Percentiles rank a stretch among this genome's conserved stretches.
Conservation (phyloP, 2,329 filamentous ascomycete species). For the Xylaria sp. region DNA sequence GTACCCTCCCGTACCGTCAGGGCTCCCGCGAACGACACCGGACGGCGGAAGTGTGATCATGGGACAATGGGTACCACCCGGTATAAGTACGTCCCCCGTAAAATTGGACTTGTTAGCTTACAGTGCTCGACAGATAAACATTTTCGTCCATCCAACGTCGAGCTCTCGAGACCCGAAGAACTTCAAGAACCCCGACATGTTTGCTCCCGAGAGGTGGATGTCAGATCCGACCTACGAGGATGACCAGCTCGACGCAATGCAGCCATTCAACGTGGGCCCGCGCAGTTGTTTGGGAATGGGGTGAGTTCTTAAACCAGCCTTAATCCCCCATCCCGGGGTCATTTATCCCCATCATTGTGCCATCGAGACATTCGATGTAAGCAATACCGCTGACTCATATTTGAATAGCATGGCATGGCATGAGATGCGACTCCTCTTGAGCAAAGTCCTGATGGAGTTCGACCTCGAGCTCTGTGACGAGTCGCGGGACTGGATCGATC, state of each 20-base stretch:
- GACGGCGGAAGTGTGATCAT: no score
- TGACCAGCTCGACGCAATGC: conserved; percentile 24
- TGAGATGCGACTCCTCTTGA: conserved; percentile 26
- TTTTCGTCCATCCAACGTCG: conserved; percentile 21
- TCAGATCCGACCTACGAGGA: conserved; percentile 22
- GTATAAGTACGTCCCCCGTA: conserved; percentile 15
- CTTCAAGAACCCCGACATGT: conserved; percentile 25
- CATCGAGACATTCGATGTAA: no score
- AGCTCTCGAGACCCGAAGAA: conserved; percentile 17
- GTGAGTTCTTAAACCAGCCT: neutral
- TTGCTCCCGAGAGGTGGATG: conserved; percentile 29
- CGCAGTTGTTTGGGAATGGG: conserved; percentile 28
- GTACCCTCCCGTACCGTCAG: conserved; percentile 28
- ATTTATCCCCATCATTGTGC: no score
- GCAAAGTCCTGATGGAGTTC: conserved; percentile 21
- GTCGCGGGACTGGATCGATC: conserved; percentile 18
- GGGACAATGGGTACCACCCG: conserved; percentile 8
- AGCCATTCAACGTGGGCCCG: conserved; percentile 28
- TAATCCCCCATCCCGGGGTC: no score
- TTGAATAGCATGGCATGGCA: conserved; percentile 21
- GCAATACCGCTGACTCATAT: neutral
- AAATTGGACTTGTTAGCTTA: conserved; percentile 16
- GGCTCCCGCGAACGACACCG: conserved; percentile 19
- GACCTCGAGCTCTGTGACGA: conserved; percentile 19
- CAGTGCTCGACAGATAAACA: conserved; percentile 17